These are phyloP conservation scores for Acidomyces sp. DNA, from an alignment of 495 filamentous ascomycete species.

Conservation along the genomic window DNA sequence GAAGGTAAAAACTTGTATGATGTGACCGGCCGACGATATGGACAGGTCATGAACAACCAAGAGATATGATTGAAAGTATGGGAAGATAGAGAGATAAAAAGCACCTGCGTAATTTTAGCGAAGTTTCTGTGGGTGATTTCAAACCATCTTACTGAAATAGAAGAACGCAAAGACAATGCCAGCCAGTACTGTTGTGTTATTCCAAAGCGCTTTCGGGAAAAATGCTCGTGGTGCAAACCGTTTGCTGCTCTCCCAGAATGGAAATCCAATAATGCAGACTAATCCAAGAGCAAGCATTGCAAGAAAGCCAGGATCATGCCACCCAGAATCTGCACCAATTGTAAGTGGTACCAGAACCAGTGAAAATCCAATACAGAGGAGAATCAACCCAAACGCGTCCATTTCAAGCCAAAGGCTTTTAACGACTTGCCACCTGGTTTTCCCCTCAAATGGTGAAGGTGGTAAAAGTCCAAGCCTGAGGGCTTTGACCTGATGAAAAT, in stretches of 20 bases:
- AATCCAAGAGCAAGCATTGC: conserved; percentile 27
- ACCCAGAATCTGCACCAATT: conserved; percentile 12
- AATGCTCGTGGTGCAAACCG: conserved; percentile 21
- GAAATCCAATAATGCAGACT: conserved; percentile 19
- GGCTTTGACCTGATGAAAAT: conserved; percentile 45
- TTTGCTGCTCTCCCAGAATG: conserved; percentile 24
- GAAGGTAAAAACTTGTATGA: conserved; percentile 60
- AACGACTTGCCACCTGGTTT: conserved; percentile 25
- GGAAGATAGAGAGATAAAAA: conserved; percentile 49
- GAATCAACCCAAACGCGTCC: conserved; percentile 20
- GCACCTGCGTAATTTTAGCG: conserved; percentile 37
- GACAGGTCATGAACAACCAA: conserved; percentile 33
- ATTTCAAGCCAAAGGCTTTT: conserved; percentile 31
- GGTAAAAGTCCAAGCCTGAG: conserved; percentile 25
- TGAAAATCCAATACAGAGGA: conserved; percentile 20
- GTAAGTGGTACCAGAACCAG: conserved; percentile 24
- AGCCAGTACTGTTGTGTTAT: conserved; percentile 20
- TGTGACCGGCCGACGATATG: conserved; percentile 49
- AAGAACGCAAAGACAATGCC: conserved; percentile 33
- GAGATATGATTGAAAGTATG: conserved; percentile 25
- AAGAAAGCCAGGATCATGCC: conserved; percentile 36
- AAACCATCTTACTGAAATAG: conserved; percentile 40
- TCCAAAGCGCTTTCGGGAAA: conserved; percentile 20
- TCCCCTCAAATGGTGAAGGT: conserved; percentile 20
- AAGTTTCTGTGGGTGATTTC: background rate